phyloP scores from a whole-genome alignment of 2,329 filamentous ascomycete species.

The Sporothrix variecibatus region DNA sequence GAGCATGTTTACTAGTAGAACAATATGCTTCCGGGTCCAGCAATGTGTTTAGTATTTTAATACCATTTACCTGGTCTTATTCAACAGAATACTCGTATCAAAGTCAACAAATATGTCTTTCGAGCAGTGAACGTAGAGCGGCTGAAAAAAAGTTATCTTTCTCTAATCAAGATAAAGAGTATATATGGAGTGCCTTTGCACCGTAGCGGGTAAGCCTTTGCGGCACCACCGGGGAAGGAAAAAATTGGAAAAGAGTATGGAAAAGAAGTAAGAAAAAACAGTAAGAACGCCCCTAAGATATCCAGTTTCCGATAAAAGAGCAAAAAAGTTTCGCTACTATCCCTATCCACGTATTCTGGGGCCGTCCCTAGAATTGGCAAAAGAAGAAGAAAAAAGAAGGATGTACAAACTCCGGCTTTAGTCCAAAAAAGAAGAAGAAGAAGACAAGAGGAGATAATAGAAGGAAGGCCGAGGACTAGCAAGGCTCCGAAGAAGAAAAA shows the following conservation, averaged over 20 bases:
- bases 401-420: conserved; percentile 11
- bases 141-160: neutral
- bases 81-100: neutral
- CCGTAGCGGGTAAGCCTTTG: neutral
- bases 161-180: neutral
- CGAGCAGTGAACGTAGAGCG: neutral
- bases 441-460: neutral
- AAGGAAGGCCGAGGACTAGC: neutral
- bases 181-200: neutral
- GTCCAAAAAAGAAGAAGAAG: neutral
- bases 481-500: neutral
- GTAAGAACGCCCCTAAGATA: neutral
- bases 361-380: neutral
- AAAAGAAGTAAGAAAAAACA: neutral
- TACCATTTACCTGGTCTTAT: neutral
- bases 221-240: neutral
- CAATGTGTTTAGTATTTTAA: neutral
- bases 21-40: neutral
- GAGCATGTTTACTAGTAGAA: neutral
- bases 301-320: neutral
- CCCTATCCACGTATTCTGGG: conserved; percentile 9
- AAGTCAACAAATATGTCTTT: neutral
- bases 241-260: neutral
- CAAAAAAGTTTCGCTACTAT: neutral
- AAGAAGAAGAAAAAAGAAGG: neutral